Base-by-base conservation (phyloP, 257 asterid species). In the Solanum sitiens region DNA sequence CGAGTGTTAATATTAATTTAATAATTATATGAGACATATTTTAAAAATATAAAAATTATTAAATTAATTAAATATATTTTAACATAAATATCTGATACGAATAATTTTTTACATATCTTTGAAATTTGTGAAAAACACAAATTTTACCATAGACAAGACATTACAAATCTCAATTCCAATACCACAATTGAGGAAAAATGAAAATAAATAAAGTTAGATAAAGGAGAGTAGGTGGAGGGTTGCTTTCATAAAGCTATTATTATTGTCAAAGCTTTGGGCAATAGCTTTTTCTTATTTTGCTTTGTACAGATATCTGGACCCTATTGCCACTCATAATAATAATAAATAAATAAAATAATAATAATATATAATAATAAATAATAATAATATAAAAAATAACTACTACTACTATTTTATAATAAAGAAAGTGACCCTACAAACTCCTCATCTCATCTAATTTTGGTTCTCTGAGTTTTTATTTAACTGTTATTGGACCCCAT, bases 261-360 rank as follows among this genome's bases (percentile, higher is more conserved):
- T 93, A 90, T 92, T 93, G 92, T 95, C 94, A 91, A 92, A 93
- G 91, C 92, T 91, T 93, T 92, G 90, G 93, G 91, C 25, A 92
- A 89, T 92, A 89, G 92, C 93, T 92, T 94, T 88, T 92, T 93
- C 42, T 71, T 45, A 70, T 45, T 71, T 86, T 91, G 89, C 92
- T 88, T 91, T 91, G 91, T 86, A 79, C 90, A 88, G 87, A 83
- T 80, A 83, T 50, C 27, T 23, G n/a, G 92, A 88, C 91, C 88
- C 95, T 87, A 91, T 93, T 53, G 4, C 92, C 92, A 92, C 93
- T 91, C 68, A 47, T 72, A 30, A 59, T 10, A 68, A 27, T 70
- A 25, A 70, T 15, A 59, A 63, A 89, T 87, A 89, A 11, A 53
- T 5, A 67, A 82, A 39, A 39, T 39, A 37, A 37, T 37, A 37